These are phyloP conservation scores for Coemansia sp. DNA, from an alignment of 192 early-diverging fungal genomes.

Conservation along the genomic window DNA sequence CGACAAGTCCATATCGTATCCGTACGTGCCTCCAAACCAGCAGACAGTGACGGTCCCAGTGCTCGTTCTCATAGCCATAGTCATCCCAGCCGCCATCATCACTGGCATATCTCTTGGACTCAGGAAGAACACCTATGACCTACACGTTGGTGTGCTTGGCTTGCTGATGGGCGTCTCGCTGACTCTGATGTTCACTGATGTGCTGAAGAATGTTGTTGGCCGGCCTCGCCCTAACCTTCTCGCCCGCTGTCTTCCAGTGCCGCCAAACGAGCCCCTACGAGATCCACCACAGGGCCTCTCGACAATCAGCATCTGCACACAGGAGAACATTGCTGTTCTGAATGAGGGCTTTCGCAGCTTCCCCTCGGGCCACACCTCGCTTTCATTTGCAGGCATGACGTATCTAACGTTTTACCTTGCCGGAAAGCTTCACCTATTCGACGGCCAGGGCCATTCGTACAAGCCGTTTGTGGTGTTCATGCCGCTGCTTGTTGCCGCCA, in stretches of 20 bases:
- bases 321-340: constrained; percentile 53
- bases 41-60: constrained; percentile 45
- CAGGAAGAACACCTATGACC: constrained; percentile 44
- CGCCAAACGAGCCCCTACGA: constrained; percentile 17
- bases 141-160: constrained; percentile 53
- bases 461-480: constrained; percentile 64
- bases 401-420: constrained; percentile 67
- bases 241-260: constrained; percentile 41
- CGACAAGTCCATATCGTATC: constrained; percentile 66
- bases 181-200: constrained; percentile 56
- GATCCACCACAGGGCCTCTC: constrained; percentile 63
- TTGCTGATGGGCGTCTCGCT: constrained; percentile 52
- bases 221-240: constrained; percentile 67
- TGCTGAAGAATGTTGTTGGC: constrained; percentile 59
- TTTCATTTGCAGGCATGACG: constrained; percentile 69
- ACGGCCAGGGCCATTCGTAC: constrained; percentile 54
- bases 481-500: constrained; percentile 43
- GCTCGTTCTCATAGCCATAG: constrained; percentile 40
- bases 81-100: constrained; percentile 24
- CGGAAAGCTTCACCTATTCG: constrained; percentile 69
- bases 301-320: constrained; percentile 63
- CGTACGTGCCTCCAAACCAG: constrained; percentile 44
- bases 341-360: constrained; percentile 83
- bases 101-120: constrained; percentile 20
- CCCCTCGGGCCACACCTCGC: constrained; percentile 83